Conservation (phyloP, 192 early-diverging fungal species). For the Mortierella antarctica region DNA sequence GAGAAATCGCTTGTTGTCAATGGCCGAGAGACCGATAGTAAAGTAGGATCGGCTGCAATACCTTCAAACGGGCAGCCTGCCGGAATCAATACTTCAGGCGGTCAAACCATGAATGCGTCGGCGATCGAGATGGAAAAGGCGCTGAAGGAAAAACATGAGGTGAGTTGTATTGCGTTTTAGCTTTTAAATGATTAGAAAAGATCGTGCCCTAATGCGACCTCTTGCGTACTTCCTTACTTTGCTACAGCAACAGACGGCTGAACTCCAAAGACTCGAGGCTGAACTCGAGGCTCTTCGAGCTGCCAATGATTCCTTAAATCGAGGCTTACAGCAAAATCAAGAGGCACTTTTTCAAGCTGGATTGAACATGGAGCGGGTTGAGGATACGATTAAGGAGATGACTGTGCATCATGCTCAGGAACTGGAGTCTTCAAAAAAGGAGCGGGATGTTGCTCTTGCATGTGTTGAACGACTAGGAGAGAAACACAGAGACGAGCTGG, state of each 20-base stretch:
- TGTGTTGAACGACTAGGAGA: background rate
- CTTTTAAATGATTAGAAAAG: no score
- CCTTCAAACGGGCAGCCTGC: no score
- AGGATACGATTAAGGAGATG: conserved; percentile 8
- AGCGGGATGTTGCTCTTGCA: background rate
- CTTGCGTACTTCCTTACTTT: no score
- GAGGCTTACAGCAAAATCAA: background rate
- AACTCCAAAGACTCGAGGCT: background rate
- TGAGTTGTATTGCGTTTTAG: no score
- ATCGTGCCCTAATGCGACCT: no score
- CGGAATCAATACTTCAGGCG: no score
- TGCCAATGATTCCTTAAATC: conserved; percentile 17
- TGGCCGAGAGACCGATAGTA: background rate
- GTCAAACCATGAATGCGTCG: no score
- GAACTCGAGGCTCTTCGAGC: conserved; percentile 1
- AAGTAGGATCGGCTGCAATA: background rate
- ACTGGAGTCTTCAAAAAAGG: conserved; percentile 13
- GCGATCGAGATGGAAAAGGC: no score
- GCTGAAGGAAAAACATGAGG: no score
- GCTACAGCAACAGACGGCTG: no score
- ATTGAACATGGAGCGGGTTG: conserved; percentile 7
- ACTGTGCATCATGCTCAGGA: conserved; percentile 14
- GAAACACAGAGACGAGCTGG: conserved; percentile 23
- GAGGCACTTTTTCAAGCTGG: conserved; percentile 1
- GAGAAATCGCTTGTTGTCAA: conserved; percentile 32